A percentile compares a stretch with the other conserved stretches of the same genome.
Conservation (phyloP, 1,139 yeast species). For the Debaryomyces sp. region DNA sequence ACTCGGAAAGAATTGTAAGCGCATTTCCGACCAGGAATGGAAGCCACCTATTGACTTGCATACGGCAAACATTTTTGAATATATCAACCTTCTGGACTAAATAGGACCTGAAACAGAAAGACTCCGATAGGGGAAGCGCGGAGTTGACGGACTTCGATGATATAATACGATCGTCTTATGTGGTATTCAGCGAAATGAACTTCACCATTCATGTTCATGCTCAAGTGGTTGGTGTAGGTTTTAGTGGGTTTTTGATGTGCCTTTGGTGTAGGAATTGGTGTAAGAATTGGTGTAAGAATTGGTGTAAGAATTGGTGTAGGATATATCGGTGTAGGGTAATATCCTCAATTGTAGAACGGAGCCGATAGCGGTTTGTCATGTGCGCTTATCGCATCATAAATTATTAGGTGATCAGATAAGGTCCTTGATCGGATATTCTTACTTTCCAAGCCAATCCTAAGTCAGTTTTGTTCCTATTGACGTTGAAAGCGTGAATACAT, state of each 20-base stretch:
- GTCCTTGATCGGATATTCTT: constrained; percentile 2
- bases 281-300: not conserved
- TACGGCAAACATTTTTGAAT: not conserved
- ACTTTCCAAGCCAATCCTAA: not conserved
- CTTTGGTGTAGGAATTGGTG: no score
- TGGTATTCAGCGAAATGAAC: no score
- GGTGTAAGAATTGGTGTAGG: not conserved
- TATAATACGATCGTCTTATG: no score
- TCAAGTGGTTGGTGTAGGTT: no score
- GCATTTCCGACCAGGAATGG: not conserved
- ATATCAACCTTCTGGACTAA: not conserved
- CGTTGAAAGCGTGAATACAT: not conserved
- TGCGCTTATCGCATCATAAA: not conserved
- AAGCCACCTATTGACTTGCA: not conserved
- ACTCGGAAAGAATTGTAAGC: not conserved
- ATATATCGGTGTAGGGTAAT: not conserved
- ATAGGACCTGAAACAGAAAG: not conserved
- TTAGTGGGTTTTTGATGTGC: no score
- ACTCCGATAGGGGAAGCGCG: not conserved
- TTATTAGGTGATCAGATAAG: constrained; percentile 6
- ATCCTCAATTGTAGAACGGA: no score
- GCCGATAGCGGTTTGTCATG: not conserved
- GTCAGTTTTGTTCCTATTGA: not conserved
- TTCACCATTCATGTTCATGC: no score
- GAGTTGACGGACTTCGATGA: not conserved